Evolutionary conservation across 163 green algal species (phyloP).

Genomic region (Coccomyxa subellipsoidea): DNA sequence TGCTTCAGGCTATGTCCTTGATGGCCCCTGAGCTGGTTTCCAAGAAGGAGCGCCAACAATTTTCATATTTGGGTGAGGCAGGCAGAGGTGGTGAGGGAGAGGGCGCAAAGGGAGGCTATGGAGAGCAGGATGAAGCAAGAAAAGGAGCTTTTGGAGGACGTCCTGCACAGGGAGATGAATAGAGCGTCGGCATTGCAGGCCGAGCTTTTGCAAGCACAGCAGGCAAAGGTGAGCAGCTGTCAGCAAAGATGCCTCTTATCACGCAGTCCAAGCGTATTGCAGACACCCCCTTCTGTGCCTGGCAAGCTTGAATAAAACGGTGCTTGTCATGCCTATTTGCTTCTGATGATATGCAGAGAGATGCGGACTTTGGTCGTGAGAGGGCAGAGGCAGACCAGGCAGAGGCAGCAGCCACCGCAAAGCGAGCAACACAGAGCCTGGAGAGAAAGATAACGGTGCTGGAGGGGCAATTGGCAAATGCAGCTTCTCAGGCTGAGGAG

Average conservation of each 20-base stretch:
- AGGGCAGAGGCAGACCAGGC: background rate
- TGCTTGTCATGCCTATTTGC: background rate
- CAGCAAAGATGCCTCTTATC: background rate
- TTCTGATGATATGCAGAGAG: background rate
- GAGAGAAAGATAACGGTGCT: background rate
- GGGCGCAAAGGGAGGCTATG: background rate
- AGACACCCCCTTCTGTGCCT: background rate
- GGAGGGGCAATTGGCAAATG: constrained; percentile 4
- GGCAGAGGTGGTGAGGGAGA: background rate
- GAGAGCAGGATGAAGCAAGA: background rate
- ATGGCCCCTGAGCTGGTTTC: background rate
- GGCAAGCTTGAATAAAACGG: background rate
- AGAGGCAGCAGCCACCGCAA: background rate
- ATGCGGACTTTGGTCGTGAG: background rate
- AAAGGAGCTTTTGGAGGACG: background rate
- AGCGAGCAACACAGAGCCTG: background rate
- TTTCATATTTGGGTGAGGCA: background rate
- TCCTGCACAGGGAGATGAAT: background rate
- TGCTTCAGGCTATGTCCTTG: background rate
- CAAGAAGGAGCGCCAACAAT: background rate
- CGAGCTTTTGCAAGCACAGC: background rate
- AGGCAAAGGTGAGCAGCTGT: background rate
- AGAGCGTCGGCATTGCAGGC: background rate
- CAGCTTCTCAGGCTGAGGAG: background rate
- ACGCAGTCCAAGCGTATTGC: background rate